Percentiles rank a stretch among this genome's conserved stretches.
Evolutionary conservation across 768 basidiomycete genomes (phyloP).

Genomic region (Leccinum uliginosum): DNA sequence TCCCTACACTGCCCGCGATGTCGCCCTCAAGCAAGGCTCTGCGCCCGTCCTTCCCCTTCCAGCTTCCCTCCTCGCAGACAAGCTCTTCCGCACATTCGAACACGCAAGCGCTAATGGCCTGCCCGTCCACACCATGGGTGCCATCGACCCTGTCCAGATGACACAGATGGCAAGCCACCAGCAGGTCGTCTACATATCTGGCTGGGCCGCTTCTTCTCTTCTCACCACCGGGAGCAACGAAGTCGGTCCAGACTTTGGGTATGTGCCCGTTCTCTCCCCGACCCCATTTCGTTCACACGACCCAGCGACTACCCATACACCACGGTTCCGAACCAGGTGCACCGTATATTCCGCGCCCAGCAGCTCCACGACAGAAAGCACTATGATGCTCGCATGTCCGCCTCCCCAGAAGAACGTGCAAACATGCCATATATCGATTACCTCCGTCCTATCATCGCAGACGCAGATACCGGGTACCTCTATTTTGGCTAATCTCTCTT

Average conservation of each 20-base stretch:
- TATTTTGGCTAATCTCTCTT: neutral
- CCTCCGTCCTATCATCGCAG: slow-evolving; percentile 88
- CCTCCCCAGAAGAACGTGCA: slow-evolving; percentile 56
- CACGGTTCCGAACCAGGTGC: slow-evolving; percentile 94
- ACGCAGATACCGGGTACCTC: slow-evolving; percentile 86
- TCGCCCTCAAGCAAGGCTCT: slow-evolving; percentile 88
- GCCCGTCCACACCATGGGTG: slow-evolving; percentile 89
- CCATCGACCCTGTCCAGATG: slow-evolving; percentile 92
- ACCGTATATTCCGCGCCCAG: slow-evolving; percentile 87
- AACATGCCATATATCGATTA: slow-evolving; percentile 83
- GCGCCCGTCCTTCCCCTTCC: slow-evolving; percentile 74
- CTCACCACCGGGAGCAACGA: slow-evolving; percentile 89
- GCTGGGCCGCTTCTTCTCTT: slow-evolving; percentile 85
- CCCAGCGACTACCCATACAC: slow-evolving; percentile 91
- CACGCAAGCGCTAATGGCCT: slow-evolving; percentile 56
- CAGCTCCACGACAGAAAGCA: slow-evolving; percentile 91
- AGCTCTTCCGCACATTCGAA: slow-evolving; percentile 68
- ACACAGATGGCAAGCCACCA: slow-evolving; percentile 88
- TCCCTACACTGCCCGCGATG: slow-evolving; percentile 73
- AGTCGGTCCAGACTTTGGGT: slow-evolving; percentile 90
- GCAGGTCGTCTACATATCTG: slow-evolving; percentile 88
- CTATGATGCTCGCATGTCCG: slow-evolving; percentile 77
- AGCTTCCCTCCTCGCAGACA: slow-evolving; percentile 77
- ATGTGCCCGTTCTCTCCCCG: slow-evolving; percentile 3
- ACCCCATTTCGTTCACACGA: neutral